Evolutionary conservation across 1,139 yeast genomes (phyloP), one percentile per base, ranked within the genome.

Genomic region (Wickerhamomyces sp.): DNA sequence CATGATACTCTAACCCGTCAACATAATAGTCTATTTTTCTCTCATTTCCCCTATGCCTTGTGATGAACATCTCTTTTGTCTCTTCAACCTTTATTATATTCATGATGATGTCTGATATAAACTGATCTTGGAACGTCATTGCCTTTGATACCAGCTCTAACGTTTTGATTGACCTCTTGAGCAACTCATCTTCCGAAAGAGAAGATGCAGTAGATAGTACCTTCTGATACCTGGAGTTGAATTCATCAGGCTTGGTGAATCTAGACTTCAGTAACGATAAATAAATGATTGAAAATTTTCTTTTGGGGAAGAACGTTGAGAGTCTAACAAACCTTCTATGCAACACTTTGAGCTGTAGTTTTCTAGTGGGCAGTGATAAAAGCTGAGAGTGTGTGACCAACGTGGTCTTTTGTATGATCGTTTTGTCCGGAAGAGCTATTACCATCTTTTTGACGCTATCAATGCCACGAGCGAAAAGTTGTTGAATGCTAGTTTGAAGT

Each of bases 81-180:
- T 34, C 44, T 27, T 50, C 54, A 15, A 42, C 27, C 13, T 41
- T 37, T 3, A 52, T 15, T 7, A 52, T 9, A 32, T 52, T 52
- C 45, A 40, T 37, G 23, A 52, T 33, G 3, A 52, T 41, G 8
- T 30, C 27, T 1, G 40, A 30, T n/a, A 37, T 37, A 38, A 42
- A 32, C 15, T 39, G 34, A 33, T 45, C 45, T 4, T 33, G 34
- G 15, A 41, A 44, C 1, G 41, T 23, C 37, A 52, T 41, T 9
- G 51, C 55, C 18, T 34, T 35, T 23, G 44, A 43, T 5, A 50
- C 10, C 10, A 52, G 40, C 13, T 9, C 34, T 27, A 50, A 34
- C 3, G 54, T 52, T 26, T 50, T 46, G 11, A 45, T 5, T 7
- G 43, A 33, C 14, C 55, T 36, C 7, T 46, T 31, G 3, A 48